Conservation (phyloP, 495 filamentous ascomycete genomes). For the Lophiotrema nucula region DNA sequence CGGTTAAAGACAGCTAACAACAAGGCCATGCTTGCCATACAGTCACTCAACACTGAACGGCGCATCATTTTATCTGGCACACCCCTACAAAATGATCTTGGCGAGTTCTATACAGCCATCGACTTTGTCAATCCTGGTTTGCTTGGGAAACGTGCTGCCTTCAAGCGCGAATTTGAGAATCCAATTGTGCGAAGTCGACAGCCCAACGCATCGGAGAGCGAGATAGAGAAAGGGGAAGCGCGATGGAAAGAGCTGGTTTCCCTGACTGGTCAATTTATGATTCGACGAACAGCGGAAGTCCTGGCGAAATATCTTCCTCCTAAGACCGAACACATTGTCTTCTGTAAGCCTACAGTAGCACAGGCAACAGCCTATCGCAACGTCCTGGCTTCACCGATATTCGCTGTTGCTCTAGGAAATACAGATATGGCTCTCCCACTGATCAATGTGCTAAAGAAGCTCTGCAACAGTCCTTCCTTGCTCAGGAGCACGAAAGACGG, state of each 20-base stretch:
- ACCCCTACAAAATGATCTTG: slow-evolving; percentile 77
- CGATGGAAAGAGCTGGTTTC: slow-evolving; percentile 65
- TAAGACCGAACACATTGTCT: slow-evolving; percentile 76
- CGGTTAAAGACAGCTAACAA: slow-evolving; percentile 79
- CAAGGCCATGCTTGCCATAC: slow-evolving; percentile 74
- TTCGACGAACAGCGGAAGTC: slow-evolving; percentile 74
- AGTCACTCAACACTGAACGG: slow-evolving; percentile 64
- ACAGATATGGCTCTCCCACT: slow-evolving; percentile 69
- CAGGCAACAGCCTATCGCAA: slow-evolving; percentile 68
- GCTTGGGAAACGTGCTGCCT: slow-evolving; percentile 64
- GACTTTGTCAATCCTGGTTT: slow-evolving; percentile 79
- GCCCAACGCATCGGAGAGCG: slow-evolving; percentile 63
- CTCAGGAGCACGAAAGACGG: slow-evolving; percentile 50
- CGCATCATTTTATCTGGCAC: slow-evolving; percentile 74
- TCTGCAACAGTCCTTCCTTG: slow-evolving; percentile 75
- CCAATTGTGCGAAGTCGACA: slow-evolving; percentile 73
- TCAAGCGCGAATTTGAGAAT: slow-evolving; percentile 69
- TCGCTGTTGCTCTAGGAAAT: slow-evolving; percentile 63
- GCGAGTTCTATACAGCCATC: slow-evolving; percentile 75
- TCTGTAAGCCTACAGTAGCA: slow-evolving; percentile 68
- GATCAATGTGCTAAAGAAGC: slow-evolving; percentile 77
- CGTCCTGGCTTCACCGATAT: slow-evolving; percentile 68
- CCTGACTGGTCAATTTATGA: slow-evolving; percentile 70
- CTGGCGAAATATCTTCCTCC: slow-evolving; percentile 70
- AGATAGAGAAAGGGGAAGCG: slow-evolving; percentile 72